phyloP scores from a whole-genome alignment of 257 asterid species.

The Solanum okadae region DNA sequence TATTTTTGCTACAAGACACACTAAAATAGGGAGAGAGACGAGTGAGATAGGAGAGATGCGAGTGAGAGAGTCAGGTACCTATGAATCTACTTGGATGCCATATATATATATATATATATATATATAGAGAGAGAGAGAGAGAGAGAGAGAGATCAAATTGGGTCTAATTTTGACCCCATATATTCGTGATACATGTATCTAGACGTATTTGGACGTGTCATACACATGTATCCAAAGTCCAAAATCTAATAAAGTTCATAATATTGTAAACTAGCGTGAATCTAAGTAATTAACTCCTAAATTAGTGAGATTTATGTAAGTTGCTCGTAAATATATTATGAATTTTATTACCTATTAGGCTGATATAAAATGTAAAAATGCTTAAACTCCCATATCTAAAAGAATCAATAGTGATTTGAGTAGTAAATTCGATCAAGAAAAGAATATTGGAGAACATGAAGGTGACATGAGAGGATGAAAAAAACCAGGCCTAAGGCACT shows the following conservation, averaged over 20 bases:
- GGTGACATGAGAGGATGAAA: constrained; percentile 25
- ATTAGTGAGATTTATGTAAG: background rate
- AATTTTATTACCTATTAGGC: background rate
- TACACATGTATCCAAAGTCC: background rate
- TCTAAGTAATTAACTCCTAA: background rate
- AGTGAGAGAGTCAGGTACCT: background rate
- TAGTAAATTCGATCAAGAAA: background rate
- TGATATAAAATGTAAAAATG: background rate
- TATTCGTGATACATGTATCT: background rate
- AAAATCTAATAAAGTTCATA: background rate
- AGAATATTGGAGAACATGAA: background rate
- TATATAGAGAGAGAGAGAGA: too few species aligned
- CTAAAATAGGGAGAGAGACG: background rate
- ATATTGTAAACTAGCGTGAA: too few species aligned
- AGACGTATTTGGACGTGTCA: background rate
- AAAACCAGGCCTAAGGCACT: background rate
- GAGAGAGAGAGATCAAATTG: background rate
- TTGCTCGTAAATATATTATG: background rate
- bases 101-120: too few species aligned
- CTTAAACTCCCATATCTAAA: background rate
- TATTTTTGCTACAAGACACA: too few species aligned
- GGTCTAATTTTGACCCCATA: background rate
- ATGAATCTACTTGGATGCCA: background rate
- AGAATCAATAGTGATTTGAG: background rate
- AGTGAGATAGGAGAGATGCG: background rate